Conservation (phyloP, 495 filamentous ascomycete genomes). For the Podospora anserina region DNA sequence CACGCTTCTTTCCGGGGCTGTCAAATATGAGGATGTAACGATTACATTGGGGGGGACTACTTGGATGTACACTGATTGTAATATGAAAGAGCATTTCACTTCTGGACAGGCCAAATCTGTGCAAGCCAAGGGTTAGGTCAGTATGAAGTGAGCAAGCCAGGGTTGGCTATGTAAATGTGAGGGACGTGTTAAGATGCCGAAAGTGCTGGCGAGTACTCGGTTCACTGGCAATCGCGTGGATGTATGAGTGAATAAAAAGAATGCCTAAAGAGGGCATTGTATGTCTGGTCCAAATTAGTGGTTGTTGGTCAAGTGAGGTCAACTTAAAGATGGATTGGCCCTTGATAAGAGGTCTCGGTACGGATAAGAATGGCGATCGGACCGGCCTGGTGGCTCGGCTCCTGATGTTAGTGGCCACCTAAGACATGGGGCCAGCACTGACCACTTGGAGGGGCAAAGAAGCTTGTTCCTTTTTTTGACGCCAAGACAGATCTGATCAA, state of each 20-base stretch:
- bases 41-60: not conserved
- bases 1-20: constrained; percentile 12
- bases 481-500: constrained; percentile 6
- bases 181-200: no score
- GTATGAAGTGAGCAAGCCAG: not conserved
- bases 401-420: not conserved
- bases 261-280: not conserved
- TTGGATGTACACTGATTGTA: not conserved
- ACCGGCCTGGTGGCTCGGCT: not conserved
- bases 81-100: not conserved
- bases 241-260: no score
- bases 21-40: constrained; percentile 10
- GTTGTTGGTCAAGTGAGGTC: not conserved
- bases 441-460: constrained; percentile 1
- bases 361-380: not conserved
- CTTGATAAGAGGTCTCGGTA: not conserved
- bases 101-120: not conserved
- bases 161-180: not conserved
- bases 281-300: not conserved
- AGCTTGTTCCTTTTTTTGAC: not conserved
- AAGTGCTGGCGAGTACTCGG: no score
- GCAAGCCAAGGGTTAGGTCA: not conserved
- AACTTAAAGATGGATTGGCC: not conserved
- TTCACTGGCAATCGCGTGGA: no score
- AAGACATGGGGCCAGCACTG: not conserved